A percentile compares a stretch with the other conserved stretches of the same genome.
These are phyloP conservation scores for Candida vaughaniae DNA, from an alignment of 805 yeast genomes.

Conservation along the genomic window DNA sequence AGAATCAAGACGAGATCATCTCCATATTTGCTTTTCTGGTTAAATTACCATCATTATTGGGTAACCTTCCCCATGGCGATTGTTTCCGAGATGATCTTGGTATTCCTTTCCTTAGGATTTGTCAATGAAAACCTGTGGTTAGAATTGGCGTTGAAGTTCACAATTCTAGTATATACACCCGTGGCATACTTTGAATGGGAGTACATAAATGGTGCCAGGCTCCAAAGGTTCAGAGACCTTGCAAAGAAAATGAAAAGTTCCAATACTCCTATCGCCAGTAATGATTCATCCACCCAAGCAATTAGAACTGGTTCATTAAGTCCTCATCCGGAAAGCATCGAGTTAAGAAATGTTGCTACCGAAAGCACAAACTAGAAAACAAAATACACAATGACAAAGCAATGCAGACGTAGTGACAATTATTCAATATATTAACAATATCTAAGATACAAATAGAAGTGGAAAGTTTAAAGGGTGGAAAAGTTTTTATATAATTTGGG, in stretches of 20 bases:
- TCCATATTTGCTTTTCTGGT: conserved; percentile 35
- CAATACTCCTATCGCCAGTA: neutral
- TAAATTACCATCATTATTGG: conserved; percentile 34
- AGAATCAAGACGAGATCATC: conserved; percentile 33
- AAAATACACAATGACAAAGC: neutral
- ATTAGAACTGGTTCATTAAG: conserved; percentile 5
- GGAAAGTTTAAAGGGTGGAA: neutral
- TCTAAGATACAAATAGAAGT: neutral
- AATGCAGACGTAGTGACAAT: neutral
- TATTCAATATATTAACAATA: too few relatives aligned
- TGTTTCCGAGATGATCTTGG: conserved; percentile 32
- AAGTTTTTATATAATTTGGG: neutral
- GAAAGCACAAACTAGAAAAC: neutral
- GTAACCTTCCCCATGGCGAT: conserved; percentile 33
- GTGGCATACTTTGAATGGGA: conserved; percentile 34
- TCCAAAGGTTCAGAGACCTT: conserved; percentile 9
- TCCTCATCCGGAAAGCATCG: conserved; percentile 10
- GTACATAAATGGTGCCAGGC: conserved; percentile 19
- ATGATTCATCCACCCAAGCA: neutral
- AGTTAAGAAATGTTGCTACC: conserved; percentile 9
- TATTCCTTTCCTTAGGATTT: conserved; percentile 36
- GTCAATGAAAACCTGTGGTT: conserved; percentile 22
- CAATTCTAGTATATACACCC: conserved; percentile 35
- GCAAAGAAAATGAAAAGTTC: conserved; percentile 8
- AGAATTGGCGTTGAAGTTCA: conserved; percentile 26